phyloP scores from a whole-genome alignment of 1,284 basidiomycete species.

The Prillingera fragicola region DNA sequence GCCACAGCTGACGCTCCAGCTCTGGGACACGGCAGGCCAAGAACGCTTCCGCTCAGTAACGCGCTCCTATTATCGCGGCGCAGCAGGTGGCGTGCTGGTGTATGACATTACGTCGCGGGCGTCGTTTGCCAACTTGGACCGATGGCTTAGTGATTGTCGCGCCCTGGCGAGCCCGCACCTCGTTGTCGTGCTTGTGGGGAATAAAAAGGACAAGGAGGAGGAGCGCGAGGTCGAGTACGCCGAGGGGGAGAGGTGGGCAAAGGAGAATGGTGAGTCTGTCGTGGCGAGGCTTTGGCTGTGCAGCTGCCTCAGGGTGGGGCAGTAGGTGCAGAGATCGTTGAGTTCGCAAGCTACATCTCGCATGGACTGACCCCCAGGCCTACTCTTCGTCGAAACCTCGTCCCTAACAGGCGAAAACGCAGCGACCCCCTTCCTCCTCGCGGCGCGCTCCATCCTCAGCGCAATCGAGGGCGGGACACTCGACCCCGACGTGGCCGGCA shows the following conservation, averaged over 20 bases:
- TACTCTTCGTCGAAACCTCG: slow-evolving; percentile 89
- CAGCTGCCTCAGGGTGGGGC: not conserved
- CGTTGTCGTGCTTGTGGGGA: slow-evolving; percentile 86
- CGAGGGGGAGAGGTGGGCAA: slow-evolving; percentile 90
- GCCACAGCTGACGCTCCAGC: slow-evolving; percentile 49
- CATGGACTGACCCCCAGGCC: slow-evolving; percentile 53
- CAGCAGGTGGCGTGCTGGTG: slow-evolving; percentile 87
- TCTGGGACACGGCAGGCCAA: slow-evolving; percentile 97
- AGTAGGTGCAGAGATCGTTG: not conserved
- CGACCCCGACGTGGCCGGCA: slow-evolving; percentile 87
- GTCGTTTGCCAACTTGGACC: slow-evolving; percentile 68
- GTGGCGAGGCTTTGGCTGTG: not conserved
- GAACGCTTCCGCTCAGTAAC: slow-evolving; percentile 96
- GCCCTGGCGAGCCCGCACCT: slow-evolving; percentile 79
- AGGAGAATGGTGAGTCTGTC: slow-evolving; percentile 68
- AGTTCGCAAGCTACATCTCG: not conserved
- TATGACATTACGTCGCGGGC: slow-evolving; percentile 81
- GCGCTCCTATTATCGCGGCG: slow-evolving; percentile 91
- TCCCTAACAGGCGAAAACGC: slow-evolving; percentile 90
- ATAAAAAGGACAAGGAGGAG: slow-evolving; percentile 90
- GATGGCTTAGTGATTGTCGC: slow-evolving; percentile 87
- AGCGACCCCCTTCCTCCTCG: slow-evolving; percentile 84
- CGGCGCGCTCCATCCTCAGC: slow-evolving; percentile 83
- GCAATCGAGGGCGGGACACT: slow-evolving; percentile 85
- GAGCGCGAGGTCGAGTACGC: slow-evolving; percentile 90